These are phyloP conservation scores for Dalbergia cultrata DNA, from an alignment of 306 rosid genomes.

Conservation along the genomic window DNA sequence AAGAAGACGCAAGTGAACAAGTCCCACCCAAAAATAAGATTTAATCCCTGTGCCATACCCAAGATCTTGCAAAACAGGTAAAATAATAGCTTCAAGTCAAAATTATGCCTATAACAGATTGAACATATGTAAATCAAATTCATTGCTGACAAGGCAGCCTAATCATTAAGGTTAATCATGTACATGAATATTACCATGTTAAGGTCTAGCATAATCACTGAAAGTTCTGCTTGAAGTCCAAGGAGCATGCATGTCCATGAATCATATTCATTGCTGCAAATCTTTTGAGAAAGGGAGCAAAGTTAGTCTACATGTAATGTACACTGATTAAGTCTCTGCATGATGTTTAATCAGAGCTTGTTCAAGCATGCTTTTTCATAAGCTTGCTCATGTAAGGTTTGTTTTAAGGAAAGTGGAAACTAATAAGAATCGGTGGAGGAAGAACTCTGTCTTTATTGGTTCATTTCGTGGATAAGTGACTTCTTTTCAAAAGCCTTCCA, in stretches of 20 bases:
- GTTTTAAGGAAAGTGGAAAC: slow-evolving; percentile 11
- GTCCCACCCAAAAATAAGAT: slow-evolving; percentile 95
- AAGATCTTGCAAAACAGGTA: slow-evolving; percentile 68
- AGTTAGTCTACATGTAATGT: slow-evolving; percentile 33
- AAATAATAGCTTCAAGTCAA: slow-evolving; percentile 42
- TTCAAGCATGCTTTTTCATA: slow-evolving; percentile 7
- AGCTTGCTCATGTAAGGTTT: not conserved
- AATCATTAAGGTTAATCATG: slow-evolving; percentile 19
- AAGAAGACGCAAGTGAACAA: slow-evolving; percentile 88
- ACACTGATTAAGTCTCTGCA: slow-evolving; percentile 26
- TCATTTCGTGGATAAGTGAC: slow-evolving; percentile 19
- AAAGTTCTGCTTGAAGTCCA: slow-evolving; percentile 89
- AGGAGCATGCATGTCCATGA: slow-evolving; percentile 77
- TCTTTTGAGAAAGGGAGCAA: slow-evolving; percentile 57
- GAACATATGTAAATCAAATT: slow-evolving; percentile 12
- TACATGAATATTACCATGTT: slow-evolving; percentile 72
- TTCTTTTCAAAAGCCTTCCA: slow-evolving; percentile 20
- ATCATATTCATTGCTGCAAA: slow-evolving; percentile 88
- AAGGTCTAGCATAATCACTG: slow-evolving; percentile 85
- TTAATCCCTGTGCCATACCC: slow-evolving; percentile 91
- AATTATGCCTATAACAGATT: slow-evolving; percentile 33
- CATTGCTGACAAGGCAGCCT: slow-evolving; percentile 14
- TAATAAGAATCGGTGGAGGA: not conserved
- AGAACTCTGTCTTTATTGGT: not conserved
- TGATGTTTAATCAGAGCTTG: slow-evolving; percentile 28